These are phyloP conservation scores for Trichoderma atroviride DNA, from an alignment of 2,329 filamentous ascomycete species.

Conservation along the genomic window DNA sequence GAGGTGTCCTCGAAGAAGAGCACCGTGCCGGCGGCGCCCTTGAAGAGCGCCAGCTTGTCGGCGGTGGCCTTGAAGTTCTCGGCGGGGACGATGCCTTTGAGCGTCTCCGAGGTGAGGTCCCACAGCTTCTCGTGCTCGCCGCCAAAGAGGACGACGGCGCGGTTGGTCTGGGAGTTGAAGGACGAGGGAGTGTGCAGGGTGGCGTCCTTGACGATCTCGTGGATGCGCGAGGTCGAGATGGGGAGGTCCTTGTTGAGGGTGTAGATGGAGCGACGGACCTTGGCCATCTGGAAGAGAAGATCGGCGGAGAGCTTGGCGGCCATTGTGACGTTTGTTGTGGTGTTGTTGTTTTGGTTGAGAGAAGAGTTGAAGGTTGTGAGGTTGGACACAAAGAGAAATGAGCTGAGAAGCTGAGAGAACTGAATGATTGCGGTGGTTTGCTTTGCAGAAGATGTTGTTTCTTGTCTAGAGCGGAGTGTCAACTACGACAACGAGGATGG, in stretches of 20 bases:
- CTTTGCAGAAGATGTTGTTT: not conserved
- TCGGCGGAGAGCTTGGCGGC: conserved; percentile 48
- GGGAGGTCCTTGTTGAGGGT: conserved; percentile 65
- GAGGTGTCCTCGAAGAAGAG: conserved; percentile 85
- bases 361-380: conserved; percentile 10
- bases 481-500: not conserved
- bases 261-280: conserved; percentile 71
- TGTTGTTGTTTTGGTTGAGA: conserved; percentile 16
- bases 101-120: conserved; percentile 65
- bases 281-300: conserved; percentile 64
- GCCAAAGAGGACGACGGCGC: conserved; percentile 76
- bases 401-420: conserved; percentile 15
- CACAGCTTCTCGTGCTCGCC: conserved; percentile 86
- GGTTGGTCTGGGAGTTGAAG: conserved; percentile 88
- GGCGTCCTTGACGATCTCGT: conserved; percentile 65
- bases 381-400: conserved; percentile 21
- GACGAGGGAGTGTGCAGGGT: conserved; percentile 73
- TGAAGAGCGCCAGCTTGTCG: conserved; percentile 58
- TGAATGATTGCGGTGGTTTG: conserved; percentile 17
- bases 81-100: conserved; percentile 61
- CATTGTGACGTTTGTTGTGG: conserved; percentile 45
- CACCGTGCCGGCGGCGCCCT: conserved; percentile 74
- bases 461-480: not conserved
- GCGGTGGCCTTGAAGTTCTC: conserved; percentile 61
- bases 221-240: conserved; percentile 55